A percentile compares a stretch with the other conserved stretches of the same genome.
These are phyloP conservation scores for Cercospora zeae-maydis DNA, from an alignment of 2,329 filamentous ascomycete genomes.

Conservation along the genomic window DNA sequence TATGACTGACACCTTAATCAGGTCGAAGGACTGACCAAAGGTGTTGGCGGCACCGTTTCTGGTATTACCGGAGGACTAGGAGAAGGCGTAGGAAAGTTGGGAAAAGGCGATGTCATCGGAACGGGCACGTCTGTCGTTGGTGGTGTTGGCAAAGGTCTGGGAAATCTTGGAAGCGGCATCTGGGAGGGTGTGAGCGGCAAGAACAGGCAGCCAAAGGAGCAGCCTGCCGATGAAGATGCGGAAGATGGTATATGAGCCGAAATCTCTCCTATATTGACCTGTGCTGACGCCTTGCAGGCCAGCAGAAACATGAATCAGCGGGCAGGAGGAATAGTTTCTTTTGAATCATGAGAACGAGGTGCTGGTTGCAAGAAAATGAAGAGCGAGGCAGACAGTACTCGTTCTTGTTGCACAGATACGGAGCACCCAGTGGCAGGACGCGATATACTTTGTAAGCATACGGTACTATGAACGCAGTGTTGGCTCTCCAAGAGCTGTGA, in stretches of 20 bases:
- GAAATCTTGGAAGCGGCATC: constrained; percentile 30
- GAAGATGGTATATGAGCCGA: neutral
- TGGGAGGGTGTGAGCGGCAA: constrained; percentile 34
- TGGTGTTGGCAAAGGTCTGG: constrained; percentile 37
- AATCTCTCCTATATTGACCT: neutral
- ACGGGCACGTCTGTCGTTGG: constrained; percentile 42
- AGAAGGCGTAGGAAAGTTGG: constrained; percentile 45
- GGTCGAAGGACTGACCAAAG: constrained; percentile 41
- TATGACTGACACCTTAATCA: neutral
- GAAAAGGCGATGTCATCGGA: constrained; percentile 45
- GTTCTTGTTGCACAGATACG: constrained; percentile 5
- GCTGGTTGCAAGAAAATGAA: constrained; percentile 7
- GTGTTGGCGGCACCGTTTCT: constrained; percentile 41
- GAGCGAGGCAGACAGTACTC: constrained; percentile 9
- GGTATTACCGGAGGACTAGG: constrained; percentile 40
- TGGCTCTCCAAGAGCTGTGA: neutral
- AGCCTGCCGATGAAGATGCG: constrained; percentile 13
- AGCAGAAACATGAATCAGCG: constrained; percentile 3
- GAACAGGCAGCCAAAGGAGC: constrained; percentile 25
- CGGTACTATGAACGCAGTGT: neutral
- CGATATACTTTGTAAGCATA: constrained; percentile 6
- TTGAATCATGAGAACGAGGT: constrained; percentile 6
- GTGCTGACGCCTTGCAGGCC: neutral
- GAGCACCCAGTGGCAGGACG: neutral
- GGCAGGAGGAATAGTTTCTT: constrained; percentile 15